Percentiles rank a stretch among this genome's conserved stretches.
Conservation (phyloP, 192 early-diverging fungal genomes). For the Coemansia reversa region DNA sequence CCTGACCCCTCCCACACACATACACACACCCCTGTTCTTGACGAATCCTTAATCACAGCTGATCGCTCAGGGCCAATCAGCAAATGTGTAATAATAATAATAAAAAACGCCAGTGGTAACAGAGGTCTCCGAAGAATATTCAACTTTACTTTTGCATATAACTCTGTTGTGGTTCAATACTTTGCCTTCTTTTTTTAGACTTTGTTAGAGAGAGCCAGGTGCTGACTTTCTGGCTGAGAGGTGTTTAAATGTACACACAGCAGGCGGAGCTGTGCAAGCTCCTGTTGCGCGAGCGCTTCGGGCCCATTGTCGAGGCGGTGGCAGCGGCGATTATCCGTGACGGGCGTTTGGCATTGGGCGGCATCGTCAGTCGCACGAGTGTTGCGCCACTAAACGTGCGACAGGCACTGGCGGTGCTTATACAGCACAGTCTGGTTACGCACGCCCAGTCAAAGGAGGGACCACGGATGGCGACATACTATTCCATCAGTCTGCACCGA, state of each 20-base stretch:
- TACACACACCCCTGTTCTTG: too few relatives aligned
- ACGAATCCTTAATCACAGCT: too few relatives aligned
- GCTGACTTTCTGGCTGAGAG: too few relatives aligned
- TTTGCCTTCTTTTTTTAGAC: neutral
- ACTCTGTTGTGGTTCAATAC: constrained; percentile 2
- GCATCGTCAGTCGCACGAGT: constrained; percentile 55
- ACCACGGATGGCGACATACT: constrained; percentile 64
- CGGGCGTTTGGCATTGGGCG: constrained; percentile 66
- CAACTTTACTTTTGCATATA: neutral
- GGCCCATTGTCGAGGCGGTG: constrained; percentile 66
- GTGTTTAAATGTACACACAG: constrained; percentile 37
- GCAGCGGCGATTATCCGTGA: constrained; percentile 33
- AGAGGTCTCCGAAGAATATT: too few relatives aligned
- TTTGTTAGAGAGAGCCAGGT: neutral
- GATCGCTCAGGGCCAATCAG: too few relatives aligned
- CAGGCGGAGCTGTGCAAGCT: constrained; percentile 41
- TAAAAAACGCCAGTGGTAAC: too few relatives aligned
- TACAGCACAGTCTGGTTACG: constrained; percentile 80
- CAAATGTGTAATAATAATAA: too few relatives aligned
- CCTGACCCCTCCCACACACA: too few relatives aligned
- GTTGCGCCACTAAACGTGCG: constrained; percentile 59
- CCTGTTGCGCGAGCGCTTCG: constrained; percentile 76
- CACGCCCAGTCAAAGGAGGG: constrained; percentile 68
- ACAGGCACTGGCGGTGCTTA: constrained; percentile 75
- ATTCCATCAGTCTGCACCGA: constrained; percentile 57